Conservation (phyloP, 192 early-diverging fungal species). For the Coemansia sp. region DNA sequence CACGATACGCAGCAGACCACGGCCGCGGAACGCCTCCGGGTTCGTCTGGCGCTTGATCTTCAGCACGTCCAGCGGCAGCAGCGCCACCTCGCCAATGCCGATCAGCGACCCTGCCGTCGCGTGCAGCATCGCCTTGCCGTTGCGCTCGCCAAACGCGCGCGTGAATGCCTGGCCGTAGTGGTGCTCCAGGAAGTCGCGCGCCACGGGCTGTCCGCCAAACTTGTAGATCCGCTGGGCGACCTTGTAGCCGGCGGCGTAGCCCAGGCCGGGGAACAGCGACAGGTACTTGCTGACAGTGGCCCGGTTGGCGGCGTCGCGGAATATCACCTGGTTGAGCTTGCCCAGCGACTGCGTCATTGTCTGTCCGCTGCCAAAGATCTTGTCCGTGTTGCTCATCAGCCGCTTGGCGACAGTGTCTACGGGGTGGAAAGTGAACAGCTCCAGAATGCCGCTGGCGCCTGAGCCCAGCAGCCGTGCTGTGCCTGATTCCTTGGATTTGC, state of each 20-base stretch:
- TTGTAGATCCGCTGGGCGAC: slow-evolving; percentile 97
- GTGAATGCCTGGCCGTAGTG: slow-evolving; percentile 77
- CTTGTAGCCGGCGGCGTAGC: slow-evolving; percentile 98
- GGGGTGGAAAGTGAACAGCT: slow-evolving; percentile 95
- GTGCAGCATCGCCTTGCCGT: slow-evolving; percentile 94
- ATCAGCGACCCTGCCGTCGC: slow-evolving; percentile 96
- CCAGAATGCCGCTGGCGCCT: slow-evolving; percentile 87
- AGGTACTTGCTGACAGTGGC: slow-evolving; percentile 79
- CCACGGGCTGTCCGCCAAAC: slow-evolving; percentile 96
- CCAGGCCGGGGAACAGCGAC: slow-evolving; percentile 95
- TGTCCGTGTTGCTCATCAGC: slow-evolving; percentile 89
- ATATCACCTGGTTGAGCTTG: slow-evolving; percentile 81
- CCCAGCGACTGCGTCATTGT: slow-evolving; percentile 62
- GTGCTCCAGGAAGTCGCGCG: slow-evolving; percentile 86
- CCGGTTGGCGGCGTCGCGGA: slow-evolving; percentile 81
- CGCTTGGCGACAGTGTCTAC: slow-evolving; percentile 98
- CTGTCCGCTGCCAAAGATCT: slow-evolving; percentile 71
- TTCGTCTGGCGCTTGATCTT: slow-evolving; percentile 99
- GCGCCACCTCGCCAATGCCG: slow-evolving; percentile 95
- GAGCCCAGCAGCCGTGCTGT: slow-evolving; percentile 87
- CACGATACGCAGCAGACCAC: slow-evolving; percentile 74
- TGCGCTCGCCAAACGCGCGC: slow-evolving; percentile 84
- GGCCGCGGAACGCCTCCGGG: slow-evolving; percentile 82
- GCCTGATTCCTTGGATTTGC: slow-evolving; percentile 77
- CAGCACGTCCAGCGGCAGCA: slow-evolving; percentile 93